Percentiles rank a stretch among this genome's conserved stretches.
phyloP scores from a whole-genome alignment of 2,329 filamentous ascomycete genomes.

The Neonectria hederae region DNA sequence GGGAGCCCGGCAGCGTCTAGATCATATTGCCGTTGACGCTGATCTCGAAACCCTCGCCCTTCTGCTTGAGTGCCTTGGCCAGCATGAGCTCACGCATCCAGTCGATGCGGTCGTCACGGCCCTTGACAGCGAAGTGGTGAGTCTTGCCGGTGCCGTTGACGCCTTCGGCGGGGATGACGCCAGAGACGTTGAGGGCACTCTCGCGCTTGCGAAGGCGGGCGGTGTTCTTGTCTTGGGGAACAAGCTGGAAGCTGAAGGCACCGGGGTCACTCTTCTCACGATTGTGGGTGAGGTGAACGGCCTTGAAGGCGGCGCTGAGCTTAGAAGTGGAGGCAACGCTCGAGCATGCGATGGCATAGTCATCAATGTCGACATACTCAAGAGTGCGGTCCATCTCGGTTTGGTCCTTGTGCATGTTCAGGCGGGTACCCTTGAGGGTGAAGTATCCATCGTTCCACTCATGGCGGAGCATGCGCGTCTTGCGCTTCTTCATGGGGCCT shows the following conservation, averaged over 20 bases:
- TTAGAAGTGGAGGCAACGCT: constrained; percentile 79
- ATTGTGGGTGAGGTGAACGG: constrained; percentile 70
- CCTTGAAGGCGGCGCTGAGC: constrained; percentile 87
- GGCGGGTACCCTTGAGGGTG: constrained; percentile 78
- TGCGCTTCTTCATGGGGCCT: constrained; percentile 94
- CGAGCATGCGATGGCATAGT: constrained; percentile 88
- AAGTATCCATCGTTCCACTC: constrained; percentile 96
- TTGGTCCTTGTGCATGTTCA: constrained; percentile 78
- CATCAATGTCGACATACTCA: constrained; percentile 86
- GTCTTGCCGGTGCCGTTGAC: constrained; percentile 78
- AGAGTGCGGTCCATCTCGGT: constrained; percentile 65
- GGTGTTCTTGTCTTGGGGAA: constrained; percentile 72
- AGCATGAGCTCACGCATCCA: constrained; percentile 97
- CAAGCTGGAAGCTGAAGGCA: constrained; percentile 86
- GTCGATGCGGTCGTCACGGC: constrained; percentile 89
- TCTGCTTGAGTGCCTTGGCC: constrained; percentile 85
- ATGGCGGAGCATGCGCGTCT: constrained; percentile 86
- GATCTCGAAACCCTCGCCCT: constrained; percentile 83
- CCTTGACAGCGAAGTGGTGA: constrained; percentile 87
- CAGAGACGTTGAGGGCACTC: constrained; percentile 53
- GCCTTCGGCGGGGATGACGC: constrained; percentile 52
- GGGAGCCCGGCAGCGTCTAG: constrained; percentile 46
- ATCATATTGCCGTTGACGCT: constrained; percentile 84
- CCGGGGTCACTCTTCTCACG: constrained; percentile 66
- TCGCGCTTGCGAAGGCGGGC: constrained; percentile 64